Base-by-base conservation (phyloP, 345 rosid species). In the Gossypium arboreum region DNA sequence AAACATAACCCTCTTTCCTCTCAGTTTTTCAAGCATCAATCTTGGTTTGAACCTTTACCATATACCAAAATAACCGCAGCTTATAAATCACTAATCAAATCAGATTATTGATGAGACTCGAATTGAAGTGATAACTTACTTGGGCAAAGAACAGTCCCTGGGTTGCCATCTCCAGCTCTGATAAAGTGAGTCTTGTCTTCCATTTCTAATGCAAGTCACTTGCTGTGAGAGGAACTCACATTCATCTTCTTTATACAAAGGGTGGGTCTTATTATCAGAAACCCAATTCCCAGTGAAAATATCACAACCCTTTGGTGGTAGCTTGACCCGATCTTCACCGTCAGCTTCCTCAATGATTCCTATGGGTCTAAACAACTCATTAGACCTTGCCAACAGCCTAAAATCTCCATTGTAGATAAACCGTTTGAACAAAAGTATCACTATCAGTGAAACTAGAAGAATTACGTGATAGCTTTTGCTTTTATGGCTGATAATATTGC, bases 161-260 rank as follows among this genome's bases (percentile, higher is more conserved):
- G 99, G 99, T 79, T 95, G 90, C 99, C 99, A 95, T 84, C 85
- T 93, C 99, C 99, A 95, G 12, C 84, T 90, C 88, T 95, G 99
- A 43, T 82, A 93, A 83, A 79, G 1, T 25, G 97, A 90, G 72
- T 95, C 90, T 74, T 85, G 80, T 76, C 99, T 93, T 59, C 98
- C 99, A 71, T 93, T 95, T 79, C 91, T 89, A 75, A 90, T 59
- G 66, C 99, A 95, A 72, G 96, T 93, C 11, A 93, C 94, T 76
- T 93, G 97, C 13, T 86, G 85, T 0, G 98, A 87, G 17, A 95
- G 83, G 45, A 89, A 89, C 78, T 90, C 88, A 39, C 99, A 95
- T 57, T 91, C 85, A 0, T 89, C 88, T 65, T 95, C 99, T 73
- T 83, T 88, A 70, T 93, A 95, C 79, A 95, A 57, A 25, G 98